A percentile compares a stretch with the other conserved stretches of the same genome.
These are phyloP conservation scores for Glebionis coronaria DNA, from an alignment of 129 eudicot genomes.

Conservation along the genomic window DNA sequence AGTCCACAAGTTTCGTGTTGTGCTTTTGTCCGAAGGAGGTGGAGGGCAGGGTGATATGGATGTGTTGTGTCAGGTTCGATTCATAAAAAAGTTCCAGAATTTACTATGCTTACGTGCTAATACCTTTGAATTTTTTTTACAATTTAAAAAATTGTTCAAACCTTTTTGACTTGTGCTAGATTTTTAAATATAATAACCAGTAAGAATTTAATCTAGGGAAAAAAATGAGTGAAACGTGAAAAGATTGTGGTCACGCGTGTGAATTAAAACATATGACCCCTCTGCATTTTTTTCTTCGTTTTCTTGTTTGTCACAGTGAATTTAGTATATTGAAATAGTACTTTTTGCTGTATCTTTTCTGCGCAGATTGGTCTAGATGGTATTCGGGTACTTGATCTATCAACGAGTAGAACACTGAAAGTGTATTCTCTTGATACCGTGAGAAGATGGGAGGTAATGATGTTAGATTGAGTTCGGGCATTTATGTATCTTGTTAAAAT, in stretches of 20 bases:
- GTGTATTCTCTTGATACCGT: slow-evolving; percentile 71
- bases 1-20: slow-evolving; percentile 72
- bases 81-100: not conserved
- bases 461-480: slow-evolving; percentile 1
- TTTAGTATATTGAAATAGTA: slow-evolving; percentile 8
- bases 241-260: not conserved
- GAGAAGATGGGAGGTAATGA: slow-evolving; percentile 72
- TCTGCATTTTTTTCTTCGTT: not conserved
- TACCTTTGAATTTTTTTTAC: no score
- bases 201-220: no score
- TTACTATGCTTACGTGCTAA: not conserved
- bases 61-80: slow-evolving; percentile 83
- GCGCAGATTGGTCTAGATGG: slow-evolving; percentile 90
- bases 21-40: slow-evolving; percentile 66
- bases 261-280: not conserved
- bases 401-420: slow-evolving; percentile 58
- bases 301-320: slow-evolving; percentile 14
- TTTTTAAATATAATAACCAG: not conserved
- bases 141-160: no score
- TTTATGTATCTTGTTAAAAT: slow-evolving; percentile 1
- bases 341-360: slow-evolving; percentile 6
- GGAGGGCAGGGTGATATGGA: slow-evolving; percentile 65
- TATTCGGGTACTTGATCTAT: slow-evolving; percentile 72
- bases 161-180: not conserved
- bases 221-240: no score